Percentiles rank a stretch among this genome's conserved stretches.
These are phyloP conservation scores for Flaveria linearis DNA, from an alignment of 129 eudicot genomes.

Conservation along the genomic window DNA sequence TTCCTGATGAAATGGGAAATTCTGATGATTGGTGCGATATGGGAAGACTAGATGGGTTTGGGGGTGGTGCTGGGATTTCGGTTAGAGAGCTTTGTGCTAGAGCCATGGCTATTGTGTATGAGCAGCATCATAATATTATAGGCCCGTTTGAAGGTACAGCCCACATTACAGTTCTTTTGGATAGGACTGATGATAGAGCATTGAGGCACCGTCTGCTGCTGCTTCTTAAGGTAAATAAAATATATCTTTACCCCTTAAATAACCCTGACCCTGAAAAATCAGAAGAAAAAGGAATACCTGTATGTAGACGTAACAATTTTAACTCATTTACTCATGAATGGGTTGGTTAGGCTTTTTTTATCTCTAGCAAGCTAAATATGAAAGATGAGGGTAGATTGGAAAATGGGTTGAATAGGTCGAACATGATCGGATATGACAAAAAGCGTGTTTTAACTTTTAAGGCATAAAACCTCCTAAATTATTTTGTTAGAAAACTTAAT, in stretches of 20 bases:
- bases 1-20: conserved; percentile 95
- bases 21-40: conserved; percentile 99
- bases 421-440: background rate
- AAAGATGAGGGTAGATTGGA: background rate
- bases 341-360: background rate
- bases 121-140: conserved; percentile 69
- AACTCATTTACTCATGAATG: background rate
- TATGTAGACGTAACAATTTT: conserved; percentile 6
- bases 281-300: conserved; percentile 10
- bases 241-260: conserved; percentile 6
- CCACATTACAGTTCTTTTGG: conserved; percentile 88
- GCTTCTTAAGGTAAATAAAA: conserved; percentile 69
- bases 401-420: background rate
- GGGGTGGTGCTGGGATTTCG: conserved; percentile 96
- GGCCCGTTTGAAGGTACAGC: conserved; percentile 99
- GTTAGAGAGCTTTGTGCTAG: conserved; percentile 98
- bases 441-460: background rate
- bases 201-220: conserved; percentile 91
- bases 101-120: conserved; percentile 98
- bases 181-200: conserved; percentile 94
- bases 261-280: background rate
- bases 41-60: conserved; percentile 97
- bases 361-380: background rate
- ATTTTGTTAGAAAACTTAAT: background rate
- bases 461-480: background rate